A percentile compares a stretch with the other conserved stretches of the same genome.
These are phyloP conservation scores for Ascosphaera apis DNA, from an alignment of 2,329 filamentous ascomycete genomes.

Conservation along the genomic window DNA sequence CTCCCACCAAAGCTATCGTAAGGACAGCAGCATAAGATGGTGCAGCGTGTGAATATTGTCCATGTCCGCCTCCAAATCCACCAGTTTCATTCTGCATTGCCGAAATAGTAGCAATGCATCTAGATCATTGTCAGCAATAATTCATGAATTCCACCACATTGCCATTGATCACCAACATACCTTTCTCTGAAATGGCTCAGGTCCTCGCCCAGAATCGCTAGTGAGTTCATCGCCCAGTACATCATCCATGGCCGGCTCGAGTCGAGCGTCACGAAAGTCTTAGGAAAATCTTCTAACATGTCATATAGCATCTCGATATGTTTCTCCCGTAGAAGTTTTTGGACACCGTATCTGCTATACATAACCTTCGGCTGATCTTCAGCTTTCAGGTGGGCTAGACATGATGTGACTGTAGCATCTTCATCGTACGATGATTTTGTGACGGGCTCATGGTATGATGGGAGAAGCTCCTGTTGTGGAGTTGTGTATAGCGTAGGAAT, in stretches of 20 bases:
- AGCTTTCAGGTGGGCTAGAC: too few relatives aligned
- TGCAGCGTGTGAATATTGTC: slow-evolving; percentile 71
- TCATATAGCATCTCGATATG: slow-evolving; percentile 28
- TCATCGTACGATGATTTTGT: too few relatives aligned
- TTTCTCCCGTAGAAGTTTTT: slow-evolving; percentile 41
- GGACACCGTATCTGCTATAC: too few relatives aligned
- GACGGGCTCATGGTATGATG: too few relatives aligned
- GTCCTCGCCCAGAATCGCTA: slow-evolving; percentile 58
- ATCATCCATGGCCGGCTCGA: slow-evolving; percentile 81
- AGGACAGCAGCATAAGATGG: slow-evolving; percentile 70
- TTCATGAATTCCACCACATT: slow-evolving; percentile 4
- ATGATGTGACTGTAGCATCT: too few relatives aligned
- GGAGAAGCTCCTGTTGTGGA: too few relatives aligned
- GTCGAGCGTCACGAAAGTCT: slow-evolving; percentile 51
- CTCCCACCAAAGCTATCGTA: slow-evolving; percentile 55
- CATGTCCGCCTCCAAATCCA: slow-evolving; percentile 84
- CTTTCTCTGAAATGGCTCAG: slow-evolving; percentile 38
- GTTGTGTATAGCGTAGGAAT: too few relatives aligned
- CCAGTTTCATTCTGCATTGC: slow-evolving; percentile 64
- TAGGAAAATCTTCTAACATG: slow-evolving; percentile 37
- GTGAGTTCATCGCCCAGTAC: slow-evolving; percentile 68
- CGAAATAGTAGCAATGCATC: slow-evolving; percentile 47
- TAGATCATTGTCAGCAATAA: too few relatives aligned
- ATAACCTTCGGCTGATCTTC: background rate
- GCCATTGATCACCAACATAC: slow-evolving; percentile 15